Evolutionary conservation across 2,329 filamentous ascomycete species (phyloP), one percentile per base, ranked within the genome.

Genomic region (Colletotrichum karsti): DNA sequence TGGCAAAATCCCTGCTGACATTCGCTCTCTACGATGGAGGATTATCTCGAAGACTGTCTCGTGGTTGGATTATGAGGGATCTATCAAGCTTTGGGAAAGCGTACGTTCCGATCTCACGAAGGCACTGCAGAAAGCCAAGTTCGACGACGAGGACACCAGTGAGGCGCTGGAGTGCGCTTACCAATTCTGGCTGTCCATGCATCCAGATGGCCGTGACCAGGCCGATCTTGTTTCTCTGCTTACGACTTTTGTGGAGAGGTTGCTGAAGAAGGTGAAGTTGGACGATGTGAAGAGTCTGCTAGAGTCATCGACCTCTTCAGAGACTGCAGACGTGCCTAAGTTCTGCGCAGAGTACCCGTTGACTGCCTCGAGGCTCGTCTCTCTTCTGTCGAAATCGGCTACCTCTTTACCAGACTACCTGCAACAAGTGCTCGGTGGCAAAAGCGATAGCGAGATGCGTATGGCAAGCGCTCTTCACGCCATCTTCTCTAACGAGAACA

Each of bases 111-210:
- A 75, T 20, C 39, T 82, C 13, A 70, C 72, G 2, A 79, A 77
- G 51, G 75, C 77, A 9, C 58, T 83, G 22, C 71, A 75, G 7
- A 77, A 78, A 48, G 71, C 76, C 1, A 71, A 77, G 0, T 65
- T 83, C 10, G 69, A 75, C 4, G 77, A 76, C 2, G 70, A 74
- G 30, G 79, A 82, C 50, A 77, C 80, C 0, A 81, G 79, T 15
- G 80, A 83, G 51, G 81, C 81, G 1, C 79, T 83, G 65, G 79
- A 79, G 41, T 83, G 79, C 69, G 77, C 78, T 54, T 80, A 76
- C 18, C 73, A 76, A 20, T 72, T 77, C 9, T 84, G 82, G 81
- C 63, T 80, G 4, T 73, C 76, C 0, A 75, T 82, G 73, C 77
- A 74, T 7, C 81, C 80, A 0, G 78, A 83, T 67, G 77, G 76